Evolutionary conservation across 108 stramenopile species (phyloP).

Genomic region (Epithemia pelagica): DNA sequence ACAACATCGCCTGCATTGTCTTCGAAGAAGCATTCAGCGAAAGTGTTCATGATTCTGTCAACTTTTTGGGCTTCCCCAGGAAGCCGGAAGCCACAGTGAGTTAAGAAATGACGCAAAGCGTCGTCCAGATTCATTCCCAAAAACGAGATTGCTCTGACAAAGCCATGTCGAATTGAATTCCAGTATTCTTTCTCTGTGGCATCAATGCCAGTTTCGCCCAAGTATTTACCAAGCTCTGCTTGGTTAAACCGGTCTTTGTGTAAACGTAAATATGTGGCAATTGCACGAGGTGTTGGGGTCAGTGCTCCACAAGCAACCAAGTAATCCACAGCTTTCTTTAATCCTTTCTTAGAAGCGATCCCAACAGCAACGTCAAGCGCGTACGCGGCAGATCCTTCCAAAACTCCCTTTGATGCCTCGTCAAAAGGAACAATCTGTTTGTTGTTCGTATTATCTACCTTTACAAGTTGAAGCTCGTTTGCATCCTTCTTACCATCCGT

Average conservation of each 20-base stretch:
- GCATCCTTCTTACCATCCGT: not conserved
- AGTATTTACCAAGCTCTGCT: slow-evolving; percentile 79
- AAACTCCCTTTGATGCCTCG: not conserved
- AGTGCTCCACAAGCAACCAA: slow-evolving; percentile 85
- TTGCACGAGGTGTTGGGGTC: slow-evolving; percentile 83
- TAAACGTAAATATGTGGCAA: slow-evolving; percentile 81
- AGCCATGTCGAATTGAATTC: slow-evolving; percentile 84
- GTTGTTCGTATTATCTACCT: not conserved
- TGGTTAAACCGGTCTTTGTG: slow-evolving; percentile 78
- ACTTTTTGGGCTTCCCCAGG: slow-evolving; percentile 98
- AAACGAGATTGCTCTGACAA: slow-evolving; percentile 85
- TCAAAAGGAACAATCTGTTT: not conserved
- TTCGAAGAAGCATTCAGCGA: slow-evolving; percentile 92
- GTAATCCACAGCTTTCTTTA: slow-evolving; percentile 91
- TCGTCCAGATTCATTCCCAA: slow-evolving; percentile 91
- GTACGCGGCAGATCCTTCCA: slow-evolving; percentile 1
- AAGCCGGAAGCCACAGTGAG: slow-evolving; percentile 86
- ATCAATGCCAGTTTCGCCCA: slow-evolving; percentile 77
- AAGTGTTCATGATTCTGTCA: slow-evolving; percentile 84
- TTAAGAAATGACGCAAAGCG: slow-evolving; percentile 83
- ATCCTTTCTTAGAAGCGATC: slow-evolving; percentile 69
- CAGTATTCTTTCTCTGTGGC: slow-evolving; percentile 76
- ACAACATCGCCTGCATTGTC: slow-evolving; percentile 85
- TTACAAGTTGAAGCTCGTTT: not conserved
- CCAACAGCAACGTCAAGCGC: slow-evolving; percentile 55